phyloP scores from a whole-genome alignment of 1,139 yeast genomes.

The Candida tropicalis region DNA sequence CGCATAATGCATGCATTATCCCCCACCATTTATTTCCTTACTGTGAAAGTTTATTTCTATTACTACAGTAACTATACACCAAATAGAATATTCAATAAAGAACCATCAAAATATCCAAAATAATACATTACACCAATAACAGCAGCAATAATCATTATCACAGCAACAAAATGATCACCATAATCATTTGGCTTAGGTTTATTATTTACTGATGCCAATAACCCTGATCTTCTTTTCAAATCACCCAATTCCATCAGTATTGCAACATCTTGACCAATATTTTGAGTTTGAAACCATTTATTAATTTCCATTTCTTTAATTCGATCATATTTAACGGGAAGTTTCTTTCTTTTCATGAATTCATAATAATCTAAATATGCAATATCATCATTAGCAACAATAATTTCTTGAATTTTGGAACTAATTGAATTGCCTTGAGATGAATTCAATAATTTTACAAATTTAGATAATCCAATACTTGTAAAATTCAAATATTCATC shows the following conservation, averaged over 20 bases:
- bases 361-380: conserved; percentile 3
- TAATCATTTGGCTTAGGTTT: not conserved
- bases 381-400: conserved; percentile 6
- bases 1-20: no score
- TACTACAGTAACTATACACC: not conserved
- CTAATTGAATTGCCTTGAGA: not conserved
- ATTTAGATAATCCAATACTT: not conserved
- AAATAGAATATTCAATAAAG: not conserved
- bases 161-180: conserved; percentile 2
- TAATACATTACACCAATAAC: not conserved
- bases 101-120: not conserved
- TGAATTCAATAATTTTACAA: not conserved
- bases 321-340: conserved; percentile 5
- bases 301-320: conserved; percentile 1
- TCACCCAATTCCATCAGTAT: conserved; percentile 1
- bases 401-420: not conserved
- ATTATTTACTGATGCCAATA: not conserved
- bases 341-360: not conserved
- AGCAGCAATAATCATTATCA: not conserved
- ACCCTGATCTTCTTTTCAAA: conserved; percentile 4
- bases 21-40: no score
- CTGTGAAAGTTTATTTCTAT: no score
- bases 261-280: not conserved
- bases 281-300: not conserved
- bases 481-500: conserved; percentile 2